phyloP scores from a whole-genome alignment of 129 eudicot genomes.

The Pulicaria dysenterica region DNA sequence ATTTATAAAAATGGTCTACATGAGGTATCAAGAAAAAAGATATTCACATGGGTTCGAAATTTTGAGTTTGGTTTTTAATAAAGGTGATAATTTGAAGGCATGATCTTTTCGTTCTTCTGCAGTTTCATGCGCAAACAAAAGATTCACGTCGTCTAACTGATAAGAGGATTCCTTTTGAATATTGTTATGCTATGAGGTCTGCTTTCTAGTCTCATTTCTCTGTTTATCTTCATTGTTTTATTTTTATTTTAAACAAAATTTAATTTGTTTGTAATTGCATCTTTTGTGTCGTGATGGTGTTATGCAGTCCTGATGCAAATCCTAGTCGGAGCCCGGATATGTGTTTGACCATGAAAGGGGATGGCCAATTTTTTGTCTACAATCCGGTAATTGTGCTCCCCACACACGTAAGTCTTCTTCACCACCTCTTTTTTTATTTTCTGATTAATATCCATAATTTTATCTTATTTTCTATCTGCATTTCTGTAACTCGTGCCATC shows the following conservation, averaged over 20 bases:
- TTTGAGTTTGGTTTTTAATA: background rate
- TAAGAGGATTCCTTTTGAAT: conserved; percentile 76
- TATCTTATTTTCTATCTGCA: conserved; percentile 22
- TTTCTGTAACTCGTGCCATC: conserved; percentile 49
- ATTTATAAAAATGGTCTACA: background rate
- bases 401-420: conserved; percentile 46
- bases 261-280: conserved; percentile 18
- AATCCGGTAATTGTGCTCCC: conserved; percentile 73
- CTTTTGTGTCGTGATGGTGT: conserved; percentile 13
- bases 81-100: conserved; percentile 18
- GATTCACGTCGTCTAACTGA: conserved; percentile 64
- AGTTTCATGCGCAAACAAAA: conserved; percentile 69
- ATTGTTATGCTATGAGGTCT: conserved; percentile 86
- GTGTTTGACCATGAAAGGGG: conserved; percentile 66
- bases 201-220: conserved; percentile 9
- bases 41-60: background rate
- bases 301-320: conserved; percentile 55
- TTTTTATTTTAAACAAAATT: background rate
- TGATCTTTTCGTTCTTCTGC: conserved; percentile 22
- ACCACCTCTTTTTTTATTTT: background rate
- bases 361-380: conserved; percentile 44
- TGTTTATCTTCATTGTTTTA: conserved; percentile 19
- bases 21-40: background rate
- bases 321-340: conserved; percentile 61
- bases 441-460: background rate